phyloP scores from a whole-genome alignment of 495 filamentous ascomycete species.

The Talaromyces ruber region DNA sequence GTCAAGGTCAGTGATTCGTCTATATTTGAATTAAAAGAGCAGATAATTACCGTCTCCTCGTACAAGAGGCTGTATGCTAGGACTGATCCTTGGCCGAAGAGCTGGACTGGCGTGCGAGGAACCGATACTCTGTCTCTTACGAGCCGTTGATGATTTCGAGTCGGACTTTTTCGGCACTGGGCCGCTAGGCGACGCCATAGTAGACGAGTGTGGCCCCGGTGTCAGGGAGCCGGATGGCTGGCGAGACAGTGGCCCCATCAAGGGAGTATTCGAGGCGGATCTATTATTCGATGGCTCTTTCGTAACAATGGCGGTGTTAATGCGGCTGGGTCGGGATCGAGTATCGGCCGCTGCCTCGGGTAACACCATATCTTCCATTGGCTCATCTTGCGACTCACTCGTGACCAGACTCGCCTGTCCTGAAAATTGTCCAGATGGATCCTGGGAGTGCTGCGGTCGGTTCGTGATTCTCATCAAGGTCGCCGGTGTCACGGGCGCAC shows the following conservation, averaged over 20 bases:
- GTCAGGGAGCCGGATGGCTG: slow-evolving; percentile 19
- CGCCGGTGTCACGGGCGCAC: slow-evolving; percentile 67
- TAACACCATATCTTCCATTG: slow-evolving; percentile 59
- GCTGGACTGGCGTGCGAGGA: slow-evolving; percentile 79
- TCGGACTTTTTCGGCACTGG: slow-evolving; percentile 32
- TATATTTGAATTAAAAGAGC: background rate
- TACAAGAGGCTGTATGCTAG: slow-evolving; percentile 84
- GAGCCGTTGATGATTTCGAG: slow-evolving; percentile 17
- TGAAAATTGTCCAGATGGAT: slow-evolving; percentile 16
- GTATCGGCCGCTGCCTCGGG: slow-evolving; percentile 50
- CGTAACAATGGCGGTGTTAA: slow-evolving; percentile 32
- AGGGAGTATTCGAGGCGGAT: slow-evolving; percentile 22
- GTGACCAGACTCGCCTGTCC: slow-evolving; percentile 17
- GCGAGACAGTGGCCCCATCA: slow-evolving; percentile 18
- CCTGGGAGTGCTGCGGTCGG: slow-evolving; percentile 25
- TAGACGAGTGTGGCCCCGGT: slow-evolving; percentile 25
- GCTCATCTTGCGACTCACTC: slow-evolving; percentile 39
- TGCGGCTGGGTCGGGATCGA: slow-evolving; percentile 32
- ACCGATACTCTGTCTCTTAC: slow-evolving; percentile 66
- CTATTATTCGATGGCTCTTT: slow-evolving; percentile 19
- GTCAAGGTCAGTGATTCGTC: slow-evolving; percentile 9
- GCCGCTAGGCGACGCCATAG: slow-evolving; percentile 38
- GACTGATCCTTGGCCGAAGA: slow-evolving; percentile 85
- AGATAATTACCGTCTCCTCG: slow-evolving; percentile 58
- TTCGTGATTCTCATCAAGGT: slow-evolving; percentile 69